These are phyloP conservation scores for Botrytis cinerea DNA, from an alignment of 2,329 filamentous ascomycete species.

Conservation along the genomic window DNA sequence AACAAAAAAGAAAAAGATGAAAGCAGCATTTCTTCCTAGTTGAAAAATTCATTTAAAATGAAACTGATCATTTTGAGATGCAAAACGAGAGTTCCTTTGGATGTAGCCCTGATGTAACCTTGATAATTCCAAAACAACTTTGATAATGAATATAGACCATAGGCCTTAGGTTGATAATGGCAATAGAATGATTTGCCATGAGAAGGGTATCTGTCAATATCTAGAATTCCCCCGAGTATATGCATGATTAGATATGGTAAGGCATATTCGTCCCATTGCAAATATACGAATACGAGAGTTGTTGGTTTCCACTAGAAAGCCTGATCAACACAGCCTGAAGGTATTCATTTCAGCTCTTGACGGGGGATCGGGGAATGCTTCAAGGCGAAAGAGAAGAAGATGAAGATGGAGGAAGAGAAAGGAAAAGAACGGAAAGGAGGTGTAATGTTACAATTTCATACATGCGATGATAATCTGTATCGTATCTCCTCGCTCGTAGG, in stretches of 20 bases:
- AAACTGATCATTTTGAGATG: neutral
- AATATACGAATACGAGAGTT: slow-evolving; percentile 9
- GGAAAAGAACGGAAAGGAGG: too few relatives aligned
- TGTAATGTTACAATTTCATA: neutral
- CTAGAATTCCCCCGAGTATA: neutral
- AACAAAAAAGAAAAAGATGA: neutral
- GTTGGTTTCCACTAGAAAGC: slow-evolving; percentile 14
- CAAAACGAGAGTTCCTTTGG: neutral
- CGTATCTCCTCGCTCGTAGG: too few relatives aligned
- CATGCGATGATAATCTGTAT: neutral
- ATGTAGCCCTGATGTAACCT: neutral
- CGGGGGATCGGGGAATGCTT: neutral
- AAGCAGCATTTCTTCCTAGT: neutral
- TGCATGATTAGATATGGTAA: neutral
- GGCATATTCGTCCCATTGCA: neutral
- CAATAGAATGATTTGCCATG: neutral
- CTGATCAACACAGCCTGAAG: neutral
- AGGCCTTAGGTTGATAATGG: too few relatives aligned
- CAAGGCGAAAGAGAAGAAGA: neutral
- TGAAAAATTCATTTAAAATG: neutral
- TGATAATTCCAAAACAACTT: neutral
- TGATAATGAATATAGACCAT: neutral
- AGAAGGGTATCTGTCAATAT: neutral
- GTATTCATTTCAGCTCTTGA: neutral
- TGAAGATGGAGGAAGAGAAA: neutral